Evolutionary conservation across 75 land plant species (phyloP), one percentile per base, ranked within the genome.

Genomic region (Selaginella tamariscina): DNA sequence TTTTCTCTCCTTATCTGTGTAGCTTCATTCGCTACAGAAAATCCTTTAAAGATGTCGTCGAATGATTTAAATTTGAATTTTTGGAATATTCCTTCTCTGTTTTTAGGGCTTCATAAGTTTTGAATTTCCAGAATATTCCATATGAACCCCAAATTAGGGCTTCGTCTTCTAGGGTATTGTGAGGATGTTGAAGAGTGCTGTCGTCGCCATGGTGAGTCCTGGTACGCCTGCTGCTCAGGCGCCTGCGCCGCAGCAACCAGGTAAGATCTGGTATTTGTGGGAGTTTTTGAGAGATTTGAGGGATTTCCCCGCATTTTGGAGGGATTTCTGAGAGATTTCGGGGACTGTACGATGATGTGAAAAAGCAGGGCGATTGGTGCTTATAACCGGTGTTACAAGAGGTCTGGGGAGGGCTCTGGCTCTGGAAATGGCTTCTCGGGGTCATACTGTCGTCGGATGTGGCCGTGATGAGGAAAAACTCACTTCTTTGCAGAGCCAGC

Each of bases 371-470:
- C 21, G 26, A 21, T 2, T n/a, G 56, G 74, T 86, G 39, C 39
- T 59, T 2, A 83, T 88, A 27, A 88, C 92, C 2, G 88, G 92
- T 2, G 84, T 85, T 30, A 80, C 90, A 68, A 78, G 70, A 49
- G 92, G 92, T 0, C 71, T 88, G 0, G 88, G 92, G 18, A 60
- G 78, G 32, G 89, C 80, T 32, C 80, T 88, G 1, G 86, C 86
- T 20, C 27, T 85, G 59, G 92, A 85, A 65, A 22, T 88, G 66
- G 88, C 88, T n/a, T 70, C 78, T 29, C 31, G 81, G 2, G 92
- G 89, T 30, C 88, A 88, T 74, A 67, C 78, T 60, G 70, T 88
- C 54, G 66, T 81, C 32, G 92, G 88, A 27, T 88, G 88, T 68
- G 75, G 86, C 11, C 82, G 86, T 23, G 33, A 80, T 27, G 75